Evolutionary conservation across 805 yeast genomes (phyloP), one percentile per base, ranked within the genome.

Genomic region (Cyberlindnera nakhonratchasimensis): DNA sequence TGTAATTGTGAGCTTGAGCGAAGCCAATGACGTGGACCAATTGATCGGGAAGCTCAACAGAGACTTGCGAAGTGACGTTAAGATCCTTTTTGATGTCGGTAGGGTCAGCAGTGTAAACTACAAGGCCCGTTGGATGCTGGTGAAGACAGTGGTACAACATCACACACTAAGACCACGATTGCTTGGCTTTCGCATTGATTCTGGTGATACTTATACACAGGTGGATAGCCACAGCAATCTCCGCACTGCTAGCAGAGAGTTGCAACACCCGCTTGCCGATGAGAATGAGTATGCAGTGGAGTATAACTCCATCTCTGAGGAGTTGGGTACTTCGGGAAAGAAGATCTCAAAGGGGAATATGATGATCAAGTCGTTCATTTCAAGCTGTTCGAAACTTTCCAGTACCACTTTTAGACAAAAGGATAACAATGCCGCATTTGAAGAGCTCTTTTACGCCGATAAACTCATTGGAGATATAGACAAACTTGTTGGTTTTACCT

Each of bases 381-480:
- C 45, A 7, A 35, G 45, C 4, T 41, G 31, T 23, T 11, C 40
- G 19, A 41, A 34, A 32, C 19, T 41, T 5, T 25, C 48, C 14
- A n/a, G 29, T 11, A 12, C 25, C 17, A 29, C 25, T 5, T 33
- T 22, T n/a, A 23, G 16, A 10, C 16, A 24, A 23, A 34, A 25
- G 16, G 32, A 22, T 2, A 19, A 13, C 35, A 4, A 30, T 17
- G 1, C 28, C 6, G 11, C 30, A 6, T 12, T 32, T 9, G 44
- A 35, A 13, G 20, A 13, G 7, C 24, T 38, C 18, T 21, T 35
- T 38, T 40, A 43, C 31, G 42, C 47, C 13, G 46, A 43, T n/a
- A 47, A 33, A 42, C 38, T 47, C 40, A 41, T 47, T 23, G 25
- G 22, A 10, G 50, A 47, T 23, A 43, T 47, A 10, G 45, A 47